Conservation (phyloP, 345 rosid species). For the Hibiscus trionum region DNA sequence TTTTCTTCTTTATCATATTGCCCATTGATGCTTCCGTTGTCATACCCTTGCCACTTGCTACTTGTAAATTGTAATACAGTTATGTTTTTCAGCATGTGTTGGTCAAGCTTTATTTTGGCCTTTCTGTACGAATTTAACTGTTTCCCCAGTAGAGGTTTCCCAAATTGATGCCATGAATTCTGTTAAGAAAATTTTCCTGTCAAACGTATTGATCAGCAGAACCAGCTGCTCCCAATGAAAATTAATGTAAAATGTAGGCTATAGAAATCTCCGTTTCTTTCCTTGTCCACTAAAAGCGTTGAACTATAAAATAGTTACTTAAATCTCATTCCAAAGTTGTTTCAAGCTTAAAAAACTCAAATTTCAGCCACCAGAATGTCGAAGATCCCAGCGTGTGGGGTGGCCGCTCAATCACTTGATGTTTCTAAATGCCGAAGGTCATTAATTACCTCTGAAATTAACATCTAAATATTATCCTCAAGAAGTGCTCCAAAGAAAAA, state of each 20-base stretch:
- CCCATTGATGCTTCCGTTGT: background rate
- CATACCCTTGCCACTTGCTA: background rate
- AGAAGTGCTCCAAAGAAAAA: background rate
- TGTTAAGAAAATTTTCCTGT: background rate
- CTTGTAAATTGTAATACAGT: background rate
- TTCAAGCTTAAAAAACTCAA: background rate
- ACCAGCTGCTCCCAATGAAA: background rate
- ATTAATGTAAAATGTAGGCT: background rate
- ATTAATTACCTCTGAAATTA: background rate
- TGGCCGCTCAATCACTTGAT: background rate
- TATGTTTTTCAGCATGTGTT: slow-evolving; percentile 8
- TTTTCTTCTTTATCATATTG: background rate
- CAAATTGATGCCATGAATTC: background rate
- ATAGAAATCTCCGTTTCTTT: background rate
- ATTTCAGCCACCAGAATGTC: background rate
- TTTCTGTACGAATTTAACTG: background rate
- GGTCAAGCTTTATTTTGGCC: background rate
- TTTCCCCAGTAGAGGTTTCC: background rate
- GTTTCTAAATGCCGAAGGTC: background rate
- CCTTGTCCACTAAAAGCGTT: background rate
- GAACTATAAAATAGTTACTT: background rate
- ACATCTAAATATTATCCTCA: background rate
- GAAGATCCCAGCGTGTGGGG: background rate
- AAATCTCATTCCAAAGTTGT: background rate
- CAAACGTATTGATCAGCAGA: background rate